A percentile compares a stretch with the other conserved stretches of the same genome.
phyloP scores from a whole-genome alignment of 2,329 filamentous ascomycete genomes.

The Penicillium capsulatum region DNA sequence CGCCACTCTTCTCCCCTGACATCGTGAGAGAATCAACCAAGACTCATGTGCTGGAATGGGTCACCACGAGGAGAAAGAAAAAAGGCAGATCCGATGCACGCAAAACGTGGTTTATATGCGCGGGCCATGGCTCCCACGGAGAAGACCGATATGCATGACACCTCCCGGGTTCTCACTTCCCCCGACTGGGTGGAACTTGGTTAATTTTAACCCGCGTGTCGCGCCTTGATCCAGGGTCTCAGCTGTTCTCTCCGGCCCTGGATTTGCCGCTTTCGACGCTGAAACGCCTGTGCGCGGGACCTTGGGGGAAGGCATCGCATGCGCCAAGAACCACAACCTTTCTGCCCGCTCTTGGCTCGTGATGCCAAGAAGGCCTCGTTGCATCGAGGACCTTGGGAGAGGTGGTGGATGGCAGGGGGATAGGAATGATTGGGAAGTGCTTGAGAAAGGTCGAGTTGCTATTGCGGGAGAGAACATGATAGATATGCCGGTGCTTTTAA shows the following conservation, averaged over 20 bases:
- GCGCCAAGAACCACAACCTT: conserved; percentile 1
- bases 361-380: conserved; percentile 4
- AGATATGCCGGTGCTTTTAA: background rate
- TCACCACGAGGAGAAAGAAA: too few relatives aligned
- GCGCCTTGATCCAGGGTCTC: too few relatives aligned
- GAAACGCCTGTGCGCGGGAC: conserved; percentile 1
- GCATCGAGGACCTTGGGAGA: conserved; percentile 3
- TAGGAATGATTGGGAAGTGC: too few relatives aligned
- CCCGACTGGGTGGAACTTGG: too few relatives aligned
- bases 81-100: conserved; percentile 1
- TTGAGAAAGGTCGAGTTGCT: too few relatives aligned
- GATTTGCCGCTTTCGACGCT: too few relatives aligned
- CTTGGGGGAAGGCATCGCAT: background rate
- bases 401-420: too few relatives aligned
- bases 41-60: background rate
- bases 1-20: background rate
- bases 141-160: too few relatives aligned
- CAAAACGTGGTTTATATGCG: background rate
- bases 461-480: too few relatives aligned
- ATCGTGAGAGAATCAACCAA: background rate
- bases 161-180: conserved; percentile 3
- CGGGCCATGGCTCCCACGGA: too few relatives aligned
- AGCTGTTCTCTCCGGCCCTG: too few relatives aligned
- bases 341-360: conserved; percentile 3
- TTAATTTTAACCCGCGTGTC: too few relatives aligned